Evolutionary conservation across 805 yeast species (phyloP), one percentile per base, ranked within the genome.

Genomic region (Metschnikowia koreensis): DNA sequence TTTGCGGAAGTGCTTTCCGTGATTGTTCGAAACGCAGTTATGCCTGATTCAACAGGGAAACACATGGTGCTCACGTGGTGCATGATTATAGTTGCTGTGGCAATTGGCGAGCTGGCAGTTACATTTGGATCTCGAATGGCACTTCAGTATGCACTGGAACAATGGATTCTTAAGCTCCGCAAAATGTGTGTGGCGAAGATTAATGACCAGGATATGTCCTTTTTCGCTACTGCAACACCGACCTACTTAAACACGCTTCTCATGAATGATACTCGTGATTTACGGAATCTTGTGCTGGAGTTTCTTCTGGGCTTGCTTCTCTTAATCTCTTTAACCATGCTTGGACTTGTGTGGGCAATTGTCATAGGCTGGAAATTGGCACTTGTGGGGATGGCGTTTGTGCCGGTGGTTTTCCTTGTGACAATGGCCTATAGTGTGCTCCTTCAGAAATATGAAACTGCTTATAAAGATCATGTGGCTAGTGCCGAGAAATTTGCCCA

Each of bases 291-390:
- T 37, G 76, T 89, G 1, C 75, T 89, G 0, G 83, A 83, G 41
- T 84, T 86, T 56, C 63, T 89, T 31, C 73, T 84, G 9, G 76
- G 84, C 0, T 41, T 82, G 0, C 58, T 82, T 1, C 79, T 85
- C 10, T 76, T 88, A 38, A 46, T 80, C 2, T 70, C 82, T 0
- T 75, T 90, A 44, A 70, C 86, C 0, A 38, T 73, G 0, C 67
- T 83, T 28, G 96, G 97, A 4, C 55, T 84, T 5, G 70, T 82
- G 7, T 94, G 97, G 97, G 83, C 97, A 0, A 55, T 90, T 1
- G 77, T 76, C 0, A 65, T 77, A 10, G 97, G 97, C 0, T 94
- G 98, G 98, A 87, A 86, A 60, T 70, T 94, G 40, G 81, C 97
- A 1, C 69, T 93, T 9, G 94, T 89, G 1, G 96, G 96, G 1